Evolutionary conservation across 2,329 filamentous ascomycete genomes (phyloP), one percentile per base, ranked within the genome.

Genomic region (Penicillium palitans): DNA sequence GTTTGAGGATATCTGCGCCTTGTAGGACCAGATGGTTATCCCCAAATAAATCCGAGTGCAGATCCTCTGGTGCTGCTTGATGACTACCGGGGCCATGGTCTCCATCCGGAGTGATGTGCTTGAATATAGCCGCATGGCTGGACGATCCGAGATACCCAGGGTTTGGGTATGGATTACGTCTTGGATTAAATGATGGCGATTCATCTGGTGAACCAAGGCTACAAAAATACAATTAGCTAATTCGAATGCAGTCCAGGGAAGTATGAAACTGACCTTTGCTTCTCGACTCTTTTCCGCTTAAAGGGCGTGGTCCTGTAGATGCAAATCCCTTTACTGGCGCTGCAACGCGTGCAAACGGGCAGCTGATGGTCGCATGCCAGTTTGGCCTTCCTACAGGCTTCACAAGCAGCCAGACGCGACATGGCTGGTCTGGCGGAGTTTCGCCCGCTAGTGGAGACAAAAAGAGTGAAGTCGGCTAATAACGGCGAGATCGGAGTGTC

Each of bases 81-180:
- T 58, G 59, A 40, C 25, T 39, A 21, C 57, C 40, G 4, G 44
- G 39, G 21, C 40, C 37, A 37, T 55, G 60, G 35, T 65, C 64
- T 33, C 57, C 65, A 13, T 66, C 59, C 1, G 61, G 52, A n/a
- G 66, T 63, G 52, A 70, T 70, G 29, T 70, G 68, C 25, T 66
- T 66, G 44, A 70, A 70, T 44, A 70, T 70, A 15, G 68, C 66
- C 4, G 64, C 66, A 65, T 70, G 68, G 45, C 68, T 70, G 17
- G 68, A 70, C 15, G 63, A 65, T 0, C 68, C 68, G 40, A 70
- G 47, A 52, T 67, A 70, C n/a, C 68, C 68, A 9, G 68, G 68
- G 46, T 70, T 70, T 4, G 68, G 68, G 44, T 70, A 70, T 21
- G 60, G 60, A 57, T 66, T 65, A 35, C 64, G 65, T 21, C 65